Base-by-base conservation (phyloP, 805 yeast genomes). In the Clavispora asparagi region DNA sequence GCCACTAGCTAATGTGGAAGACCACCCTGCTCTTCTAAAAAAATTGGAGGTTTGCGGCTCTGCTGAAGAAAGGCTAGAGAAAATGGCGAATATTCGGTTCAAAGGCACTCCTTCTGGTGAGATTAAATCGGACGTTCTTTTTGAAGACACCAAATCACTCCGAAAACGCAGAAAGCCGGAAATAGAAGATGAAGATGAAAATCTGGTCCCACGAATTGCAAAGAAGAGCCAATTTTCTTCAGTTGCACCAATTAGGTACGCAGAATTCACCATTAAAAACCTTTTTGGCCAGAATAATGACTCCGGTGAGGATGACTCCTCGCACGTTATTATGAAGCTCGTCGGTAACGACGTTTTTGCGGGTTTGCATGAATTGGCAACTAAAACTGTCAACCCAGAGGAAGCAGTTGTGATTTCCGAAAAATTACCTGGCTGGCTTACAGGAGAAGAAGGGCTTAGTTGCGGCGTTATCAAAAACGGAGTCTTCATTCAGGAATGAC, bases 281-380 rank as follows among this genome's bases (percentile, higher is more conserved):
- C 62, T 62, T 30, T 43, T 48, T 9, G 13, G 25, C 5, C 17
- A 33, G 13, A 33, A 12, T 17, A 17, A 33, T 33, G 39, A 45
- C n/a, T 46, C 42, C 7, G 36, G 46, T 5, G 54, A 53, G 1
- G 49, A 48, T 12, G 44, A 45, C 3, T 40, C 32, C 19, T 54
- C 64, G 6, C 48, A 63, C n/a, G 62, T 69, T 7, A 64, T 57
- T 19, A 36, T 70, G 50, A 68, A 73, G 47, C 61, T 87, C 5
- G 65, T 73, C 3, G 96, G 96, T 1, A 71, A 68, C 16, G 95
- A 87, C 59, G 76, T 88, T 0, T 87, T 82, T 71, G 95, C 81
- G 2, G 96, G 96, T 0, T 57, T 87, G 33, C 89, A 85, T 61
- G 83, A 85, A 56, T 67, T 87, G 14, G 77, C 89, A 26, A 65